Evolutionary conservation across 2,329 filamentous ascomycete genomes (phyloP), one percentile per base, ranked within the genome.

Genomic region (Phyllosticta ampelicida): DNA sequence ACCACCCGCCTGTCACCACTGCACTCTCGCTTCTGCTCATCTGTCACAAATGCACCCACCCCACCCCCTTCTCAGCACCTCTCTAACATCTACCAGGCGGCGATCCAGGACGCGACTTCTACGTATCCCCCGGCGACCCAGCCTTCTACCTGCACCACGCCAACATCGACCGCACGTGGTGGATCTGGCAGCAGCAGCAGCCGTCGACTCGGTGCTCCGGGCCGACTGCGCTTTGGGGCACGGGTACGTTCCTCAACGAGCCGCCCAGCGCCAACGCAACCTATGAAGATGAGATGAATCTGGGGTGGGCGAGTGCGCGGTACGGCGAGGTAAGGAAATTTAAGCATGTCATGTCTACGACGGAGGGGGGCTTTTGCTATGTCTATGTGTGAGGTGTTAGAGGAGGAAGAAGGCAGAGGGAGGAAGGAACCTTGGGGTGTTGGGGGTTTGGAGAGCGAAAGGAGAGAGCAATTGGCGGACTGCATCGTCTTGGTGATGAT

Each of bases 101-200:
- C 18, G 76, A 78, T 58, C 71, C 72, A 0, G 75, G 72, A 1
- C 71, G 73, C 19, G 77, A 79, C 65, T 65, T 77, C 30, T 76
- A 72, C 58, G 70, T 72, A 1, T 76, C 73, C 8, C 76, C 78
- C 0, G 71, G 67, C 9, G 77, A 80, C 44, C 75, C 75, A 2
- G 69, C 20, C 13, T 59, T 59, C 57, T 59, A 55, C 65, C 67
- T 77, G 21, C 77, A 79, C 62, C 77, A 79, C 59, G 71, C 70
- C 3, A 73, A 74, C 66, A 74, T 80, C 26, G 78, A 80, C 62
- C 70, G 76, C 3, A 64, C 71, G 2, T 80, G 71, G 67, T 78
- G 75, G 75, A 75, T 75, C 18, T 80, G 78, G 78, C 77, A 80
- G 65, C 76, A 74, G 60, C 65, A 73, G 56, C 70, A 77, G 52